phyloP scores from a whole-genome alignment of 1,284 basidiomycete genomes.

The Exsudoporus floridanus region DNA sequence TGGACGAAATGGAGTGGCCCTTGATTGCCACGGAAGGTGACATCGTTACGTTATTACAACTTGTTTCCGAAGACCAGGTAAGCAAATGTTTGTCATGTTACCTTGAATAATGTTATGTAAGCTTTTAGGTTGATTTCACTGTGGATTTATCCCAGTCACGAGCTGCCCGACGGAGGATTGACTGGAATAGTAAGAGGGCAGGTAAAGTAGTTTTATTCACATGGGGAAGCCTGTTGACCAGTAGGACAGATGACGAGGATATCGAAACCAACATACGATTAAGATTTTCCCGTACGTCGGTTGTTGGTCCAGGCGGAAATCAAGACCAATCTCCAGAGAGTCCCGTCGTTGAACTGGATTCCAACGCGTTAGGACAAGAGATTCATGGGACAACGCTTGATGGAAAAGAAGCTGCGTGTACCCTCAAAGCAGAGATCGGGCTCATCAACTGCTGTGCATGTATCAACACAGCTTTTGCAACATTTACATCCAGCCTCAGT shows the following conservation, averaged over 20 bases:
- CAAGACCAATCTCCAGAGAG: slow-evolving; percentile 20
- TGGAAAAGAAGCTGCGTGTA: slow-evolving; percentile 53
- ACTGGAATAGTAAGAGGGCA: slow-evolving; percentile 85
- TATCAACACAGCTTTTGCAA: slow-evolving; percentile 45
- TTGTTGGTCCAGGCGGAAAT: slow-evolving; percentile 9
- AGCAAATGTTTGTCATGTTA: slow-evolving; percentile 3
- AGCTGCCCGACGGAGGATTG: slow-evolving; percentile 51
- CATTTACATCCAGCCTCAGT: slow-evolving; percentile 37
- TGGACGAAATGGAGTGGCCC: slow-evolving; percentile 69
- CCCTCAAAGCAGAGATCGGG: slow-evolving; percentile 39
- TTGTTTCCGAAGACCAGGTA: slow-evolving; percentile 70
- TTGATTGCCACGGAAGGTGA: slow-evolving; percentile 73
- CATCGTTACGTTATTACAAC: slow-evolving; percentile 64
- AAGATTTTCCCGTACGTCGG: slow-evolving; percentile 38
- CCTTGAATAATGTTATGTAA: background rate
- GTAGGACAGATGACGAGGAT: slow-evolving; percentile 69
- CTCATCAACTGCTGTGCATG: slow-evolving; percentile 61
- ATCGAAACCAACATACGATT: slow-evolving; percentile 65
- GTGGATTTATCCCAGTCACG: slow-evolving; percentile 64
- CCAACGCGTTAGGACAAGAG: slow-evolving; percentile 2
- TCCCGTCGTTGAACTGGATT: slow-evolving; percentile 12
- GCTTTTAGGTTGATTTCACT: slow-evolving; percentile 57
- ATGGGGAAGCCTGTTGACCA: slow-evolving; percentile 1
- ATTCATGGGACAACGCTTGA: slow-evolving; percentile 49
- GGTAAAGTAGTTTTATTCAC: slow-evolving; percentile 42